Percentiles rank a stretch among this genome's conserved stretches.
Conservation (phyloP, 371 early-diverging fungal species). For the Synchytrium microbalum region DNA sequence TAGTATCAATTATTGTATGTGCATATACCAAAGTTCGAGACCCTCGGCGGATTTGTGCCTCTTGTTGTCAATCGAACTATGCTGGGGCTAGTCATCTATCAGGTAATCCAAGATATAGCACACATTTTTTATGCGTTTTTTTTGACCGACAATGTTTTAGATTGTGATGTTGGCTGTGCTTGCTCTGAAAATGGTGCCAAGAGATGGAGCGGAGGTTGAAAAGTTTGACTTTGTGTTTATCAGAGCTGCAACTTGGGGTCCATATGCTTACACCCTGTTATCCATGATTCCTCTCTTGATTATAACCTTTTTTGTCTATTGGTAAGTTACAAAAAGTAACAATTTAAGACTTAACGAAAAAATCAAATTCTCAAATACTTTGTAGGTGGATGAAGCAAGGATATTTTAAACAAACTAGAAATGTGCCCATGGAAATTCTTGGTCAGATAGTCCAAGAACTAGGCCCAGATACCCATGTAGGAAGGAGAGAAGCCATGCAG, state of each 20-base stretch:
- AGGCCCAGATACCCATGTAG: not conserved
- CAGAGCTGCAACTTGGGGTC: not conserved
- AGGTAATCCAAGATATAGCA: not conserved
- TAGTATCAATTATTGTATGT: constrained; percentile 51
- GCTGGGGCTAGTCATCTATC: constrained; percentile 33
- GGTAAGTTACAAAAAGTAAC: no score
- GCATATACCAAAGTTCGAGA: constrained; percentile 78
- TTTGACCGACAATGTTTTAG: not conserved
- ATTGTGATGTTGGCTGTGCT: not conserved
- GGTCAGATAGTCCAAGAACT: constrained; percentile 24
- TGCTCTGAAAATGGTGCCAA: not conserved
- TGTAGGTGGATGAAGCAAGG: constrained; percentile 34
- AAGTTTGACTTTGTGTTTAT: not conserved
- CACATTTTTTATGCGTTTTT: not conserved
- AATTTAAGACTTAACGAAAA: not conserved
- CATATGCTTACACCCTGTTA: not conserved
- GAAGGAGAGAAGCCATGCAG: not conserved
- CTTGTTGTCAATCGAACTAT: constrained; percentile 70
- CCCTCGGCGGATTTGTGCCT: constrained; percentile 68
- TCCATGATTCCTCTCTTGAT: constrained; percentile 29
- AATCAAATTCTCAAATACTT: not conserved
- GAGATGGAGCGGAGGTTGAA: not conserved
- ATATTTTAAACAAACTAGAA: constrained; percentile 31
- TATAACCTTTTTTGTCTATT: constrained; percentile 22
- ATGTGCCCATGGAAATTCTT: constrained; percentile 33